Base-by-base conservation (phyloP, 345 rosid genomes). In the Kandelia obovata region DNA sequence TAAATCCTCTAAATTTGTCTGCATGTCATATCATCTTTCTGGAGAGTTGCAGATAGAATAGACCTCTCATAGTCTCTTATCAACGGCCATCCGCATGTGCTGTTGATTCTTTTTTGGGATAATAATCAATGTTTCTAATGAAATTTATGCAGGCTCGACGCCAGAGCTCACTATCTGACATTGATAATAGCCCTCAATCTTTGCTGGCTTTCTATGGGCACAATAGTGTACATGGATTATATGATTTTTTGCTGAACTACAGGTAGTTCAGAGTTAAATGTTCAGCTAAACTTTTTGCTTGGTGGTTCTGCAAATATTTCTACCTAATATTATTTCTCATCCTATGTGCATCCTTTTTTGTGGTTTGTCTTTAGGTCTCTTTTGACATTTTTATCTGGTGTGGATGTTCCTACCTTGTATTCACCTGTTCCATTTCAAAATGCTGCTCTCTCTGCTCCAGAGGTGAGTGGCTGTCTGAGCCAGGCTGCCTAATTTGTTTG, bases 151-250 rank as follows among this genome's bases (percentile, higher is more conserved):
- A 96, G 99, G 78, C 89, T 76, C 90, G 87, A 58, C 80, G 82
- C 52, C 64, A 32, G 58, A 77, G 85, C 70, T 84, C 90, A 61
- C 71, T 72, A 75, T 75, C 87, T 69, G 85, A 84, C 73, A 76
- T 89, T 74, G 99, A 96, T 76, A 88, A 86, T 81, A 92, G 84
- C 67, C 86, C 97, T 25, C 86, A 90, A 71, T 96, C 99, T 35
- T 76, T 96, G 74, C 84, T 96, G 66, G 94, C 90, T 57, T 79
- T 92, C 83, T 60, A 46, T 35, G 94, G 96, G 71, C 86, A 80
- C 65, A 79, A 75, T 71, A 79, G 75, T 30, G 86, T 92, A 21
- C 97, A 96, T 64, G 89, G 92, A 52, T 78, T 96, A 47, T 96
- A 83, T 79, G 98, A 92, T 60, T 82, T 96, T 76, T 70, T 96